Percentiles rank a stretch among this genome's conserved stretches.
These are phyloP conservation scores for Myxozyma nipponensis DNA, from an alignment of 805 yeast genomes.

Conservation along the genomic window DNA sequence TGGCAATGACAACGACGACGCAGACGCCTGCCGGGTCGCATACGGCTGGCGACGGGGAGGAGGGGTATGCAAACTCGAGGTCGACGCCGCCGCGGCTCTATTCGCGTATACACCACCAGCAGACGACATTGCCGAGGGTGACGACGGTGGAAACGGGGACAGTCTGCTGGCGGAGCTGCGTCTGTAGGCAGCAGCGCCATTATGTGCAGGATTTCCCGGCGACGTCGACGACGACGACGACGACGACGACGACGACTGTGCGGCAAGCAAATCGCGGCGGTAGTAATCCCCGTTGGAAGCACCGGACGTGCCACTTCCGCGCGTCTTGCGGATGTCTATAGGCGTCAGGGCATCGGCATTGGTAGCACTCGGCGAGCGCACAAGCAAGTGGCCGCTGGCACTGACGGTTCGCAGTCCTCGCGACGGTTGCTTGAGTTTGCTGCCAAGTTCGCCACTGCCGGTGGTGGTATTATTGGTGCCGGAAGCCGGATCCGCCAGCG, in stretches of 20 bases:
- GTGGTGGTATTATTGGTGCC: too few species aligned
- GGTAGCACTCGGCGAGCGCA: constrained; percentile 2
- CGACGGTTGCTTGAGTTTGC: background rate
- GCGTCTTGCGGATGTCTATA: background rate
- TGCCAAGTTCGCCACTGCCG: background rate
- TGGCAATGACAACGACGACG: background rate
- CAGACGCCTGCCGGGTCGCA: constrained; percentile 5
- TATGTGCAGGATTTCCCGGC: background rate
- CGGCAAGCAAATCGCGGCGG: background rate
- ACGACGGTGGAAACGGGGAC: background rate
- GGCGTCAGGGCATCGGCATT: background rate
- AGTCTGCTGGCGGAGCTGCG: background rate
- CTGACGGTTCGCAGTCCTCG: background rate
- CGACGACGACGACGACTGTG: too few species aligned
- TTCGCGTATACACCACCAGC: background rate
- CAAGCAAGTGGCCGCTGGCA: background rate
- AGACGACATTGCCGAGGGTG: background rate
- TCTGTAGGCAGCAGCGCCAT: background rate
- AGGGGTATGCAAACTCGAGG: background rate
- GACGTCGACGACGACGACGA: too few species aligned
- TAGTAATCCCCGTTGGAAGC: background rate
- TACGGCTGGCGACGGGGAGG: background rate
- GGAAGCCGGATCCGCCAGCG: constrained; percentile 9
- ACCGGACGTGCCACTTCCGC: background rate
- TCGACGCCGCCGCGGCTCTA: background rate